These are phyloP conservation scores for Rugonectria rugulosa DNA, from an alignment of 2,329 filamentous ascomycete genomes.

Conservation along the genomic window DNA sequence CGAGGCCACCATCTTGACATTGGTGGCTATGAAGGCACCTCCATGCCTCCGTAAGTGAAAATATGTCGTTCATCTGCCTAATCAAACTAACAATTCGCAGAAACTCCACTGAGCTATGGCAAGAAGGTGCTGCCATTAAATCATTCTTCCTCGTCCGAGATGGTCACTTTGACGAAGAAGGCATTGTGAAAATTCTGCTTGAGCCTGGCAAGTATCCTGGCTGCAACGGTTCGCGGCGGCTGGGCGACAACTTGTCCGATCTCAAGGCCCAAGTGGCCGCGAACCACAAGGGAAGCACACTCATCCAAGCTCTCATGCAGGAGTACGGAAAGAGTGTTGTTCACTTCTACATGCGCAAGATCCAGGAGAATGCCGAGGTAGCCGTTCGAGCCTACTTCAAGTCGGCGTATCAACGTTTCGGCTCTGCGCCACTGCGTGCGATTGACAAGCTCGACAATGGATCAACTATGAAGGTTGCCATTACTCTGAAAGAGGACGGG, in stretches of 20 bases:
- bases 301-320: slow-evolving; percentile 71
- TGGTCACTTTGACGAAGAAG: slow-evolving; percentile 48
- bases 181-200: slow-evolving; percentile 67
- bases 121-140: slow-evolving; percentile 65
- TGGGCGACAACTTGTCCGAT: slow-evolving; percentile 84
- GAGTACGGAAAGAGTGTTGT: slow-evolving; percentile 81
- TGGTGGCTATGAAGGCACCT: slow-evolving; percentile 25
- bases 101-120: slow-evolving; percentile 64
- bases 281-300: slow-evolving; percentile 83
- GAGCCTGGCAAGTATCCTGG: slow-evolving; percentile 24
- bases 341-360: slow-evolving; percentile 82
- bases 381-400: slow-evolving; percentile 78
- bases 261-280: slow-evolving; percentile 85
- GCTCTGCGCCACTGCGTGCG: slow-evolving; percentile 55
- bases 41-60: slow-evolving; percentile 45
- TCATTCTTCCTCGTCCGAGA: slow-evolving; percentile 33
- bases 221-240: slow-evolving; percentile 67
- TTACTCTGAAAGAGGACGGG: slow-evolving; percentile 76
- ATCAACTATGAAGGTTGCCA: slow-evolving; percentile 59
- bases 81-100: background rate
- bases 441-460: slow-evolving; percentile 83
- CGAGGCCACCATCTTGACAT: slow-evolving; percentile 29
- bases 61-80: background rate
- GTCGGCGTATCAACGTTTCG: slow-evolving; percentile 30
- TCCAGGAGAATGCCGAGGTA: slow-evolving; percentile 80